Conservation (phyloP, 768 basidiomycete species). For the Aureoboletus auriporus region DNA sequence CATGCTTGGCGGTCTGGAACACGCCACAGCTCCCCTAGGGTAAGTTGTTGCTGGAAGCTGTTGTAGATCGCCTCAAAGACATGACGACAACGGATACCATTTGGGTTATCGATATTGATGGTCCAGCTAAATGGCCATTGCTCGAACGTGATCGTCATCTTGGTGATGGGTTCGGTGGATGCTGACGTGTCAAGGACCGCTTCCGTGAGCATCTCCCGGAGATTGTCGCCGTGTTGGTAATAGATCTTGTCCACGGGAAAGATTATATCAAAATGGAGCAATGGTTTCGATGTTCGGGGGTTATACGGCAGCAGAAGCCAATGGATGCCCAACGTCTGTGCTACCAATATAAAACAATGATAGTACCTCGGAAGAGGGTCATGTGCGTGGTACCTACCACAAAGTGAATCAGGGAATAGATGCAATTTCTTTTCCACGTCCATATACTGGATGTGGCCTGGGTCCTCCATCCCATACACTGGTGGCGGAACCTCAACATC, state of each 20-base stretch:
- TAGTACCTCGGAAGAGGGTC: too few relatives aligned
- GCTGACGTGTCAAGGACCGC: conserved; percentile 39
- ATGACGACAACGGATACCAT: conserved; percentile 48
- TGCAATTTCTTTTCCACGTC: neutral
- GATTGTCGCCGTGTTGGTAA: conserved; percentile 15
- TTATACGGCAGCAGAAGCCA: conserved; percentile 44
- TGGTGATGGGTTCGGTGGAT: conserved; percentile 34
- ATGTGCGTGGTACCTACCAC: neutral
- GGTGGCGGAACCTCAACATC: neutral
- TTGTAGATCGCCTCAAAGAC: conserved; percentile 53
- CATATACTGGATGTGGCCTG: neutral
- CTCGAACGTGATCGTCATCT: conserved; percentile 44
- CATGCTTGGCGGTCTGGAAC: conserved; percentile 25
- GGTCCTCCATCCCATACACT: neutral
- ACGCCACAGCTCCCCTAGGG: conserved; percentile 38
- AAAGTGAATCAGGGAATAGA: neutral
- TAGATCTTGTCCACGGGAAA: conserved; percentile 35
- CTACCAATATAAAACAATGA: neutral
- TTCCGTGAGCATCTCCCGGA: conserved; percentile 24
- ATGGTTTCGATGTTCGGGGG: conserved; percentile 26
- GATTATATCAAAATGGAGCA: conserved; percentile 44
- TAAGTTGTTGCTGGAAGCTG: conserved; percentile 39
- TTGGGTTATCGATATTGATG: conserved; percentile 35
- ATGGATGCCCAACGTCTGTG: conserved; percentile 28
- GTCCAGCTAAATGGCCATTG: conserved; percentile 31